Evolutionary conservation across 2,329 filamentous ascomycete genomes (phyloP), one percentile per base, ranked within the genome.

Genomic region (Teratosphaeriaceae sp.): DNA sequence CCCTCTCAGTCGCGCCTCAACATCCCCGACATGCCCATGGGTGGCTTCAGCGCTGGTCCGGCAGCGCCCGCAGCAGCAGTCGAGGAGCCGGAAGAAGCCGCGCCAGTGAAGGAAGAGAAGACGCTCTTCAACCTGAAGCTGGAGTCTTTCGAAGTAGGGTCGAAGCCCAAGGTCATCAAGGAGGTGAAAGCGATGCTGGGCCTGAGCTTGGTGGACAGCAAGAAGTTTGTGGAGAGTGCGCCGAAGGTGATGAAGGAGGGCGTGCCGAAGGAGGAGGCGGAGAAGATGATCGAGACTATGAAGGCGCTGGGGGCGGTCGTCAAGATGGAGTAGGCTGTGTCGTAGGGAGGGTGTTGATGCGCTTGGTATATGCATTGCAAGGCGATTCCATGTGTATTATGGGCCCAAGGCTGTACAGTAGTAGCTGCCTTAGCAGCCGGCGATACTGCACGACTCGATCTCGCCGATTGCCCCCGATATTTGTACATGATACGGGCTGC

Each of bases 151-250:
- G 94, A 98, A 41, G 76, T 88, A 21, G 76, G 71, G 39, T 74
- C 90, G 53, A 99, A 99, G 77, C 88, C 94, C 60, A 99, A 99
- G 84, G 76, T 98, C 60, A 99, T 98, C 78, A 99, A 99, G 80
- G 92, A 99, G 75, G 79, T 99, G 74, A 99, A 99, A 82, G 82
- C 80, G 62, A 77, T 98, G 80, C 75, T 99, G 48, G 92, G 92
- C 33, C 72, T 98, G 64, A 94, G 86, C 66, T 78, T 99, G 73
- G 94, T 99, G 57, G 92, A 99, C 71, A 94, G 87, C 73, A 99
- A 99, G 84, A 99, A 99, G 76, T 99, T 99, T 62, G 92, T 98
- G 54, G 92, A 99, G 78, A 88, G 86, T 64, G 89, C 86, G 56
- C 92, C 92, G 52, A 99, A 99, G 84, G 74, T 87, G 68, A 86